These are phyloP conservation scores for Penicillium sclerotiorum DNA, from an alignment of 2,329 filamentous ascomycete genomes.

Conservation along the genomic window DNA sequence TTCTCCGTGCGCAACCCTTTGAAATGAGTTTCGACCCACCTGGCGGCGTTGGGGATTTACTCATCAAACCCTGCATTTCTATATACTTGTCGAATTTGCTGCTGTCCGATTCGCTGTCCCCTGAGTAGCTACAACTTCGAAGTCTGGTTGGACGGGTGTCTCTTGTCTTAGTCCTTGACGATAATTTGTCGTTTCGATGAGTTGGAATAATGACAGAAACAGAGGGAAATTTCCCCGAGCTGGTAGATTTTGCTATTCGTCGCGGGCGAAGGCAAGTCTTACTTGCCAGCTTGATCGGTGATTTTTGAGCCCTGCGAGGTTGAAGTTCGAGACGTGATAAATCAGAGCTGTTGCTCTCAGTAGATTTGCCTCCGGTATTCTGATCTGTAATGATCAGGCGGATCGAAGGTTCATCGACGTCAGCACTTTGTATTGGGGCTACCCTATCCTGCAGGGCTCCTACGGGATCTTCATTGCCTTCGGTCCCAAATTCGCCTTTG, in stretches of 20 bases:
- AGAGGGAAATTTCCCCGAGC: background rate
- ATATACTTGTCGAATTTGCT: conserved; percentile 1
- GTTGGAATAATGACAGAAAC: conserved; percentile 6
- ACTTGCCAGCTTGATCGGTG: background rate
- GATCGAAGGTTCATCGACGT: background rate
- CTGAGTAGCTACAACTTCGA: background rate
- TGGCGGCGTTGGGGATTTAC: background rate
- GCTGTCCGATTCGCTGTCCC: background rate
- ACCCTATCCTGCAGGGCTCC: background rate
- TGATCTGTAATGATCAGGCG: background rate
- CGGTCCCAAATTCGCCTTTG: background rate
- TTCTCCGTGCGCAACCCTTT: conserved; percentile 3
- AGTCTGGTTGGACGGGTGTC: background rate
- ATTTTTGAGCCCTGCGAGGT: background rate
- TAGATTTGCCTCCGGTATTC: background rate
- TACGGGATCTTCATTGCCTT: background rate
- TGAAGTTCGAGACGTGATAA: background rate
- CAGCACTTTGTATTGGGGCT: conserved; percentile 1
- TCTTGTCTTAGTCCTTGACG: conserved; percentile 1
- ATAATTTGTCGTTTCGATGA: conserved; percentile 3
- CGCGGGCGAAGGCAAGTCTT: background rate
- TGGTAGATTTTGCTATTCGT: background rate
- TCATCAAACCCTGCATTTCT: background rate
- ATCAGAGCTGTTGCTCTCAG: background rate
- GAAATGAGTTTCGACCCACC: background rate